Percentiles rank a stretch among this genome's conserved stretches.
Conservation (phyloP, 2,329 filamentous ascomycete genomes). For the Beauveria sp. region DNA sequence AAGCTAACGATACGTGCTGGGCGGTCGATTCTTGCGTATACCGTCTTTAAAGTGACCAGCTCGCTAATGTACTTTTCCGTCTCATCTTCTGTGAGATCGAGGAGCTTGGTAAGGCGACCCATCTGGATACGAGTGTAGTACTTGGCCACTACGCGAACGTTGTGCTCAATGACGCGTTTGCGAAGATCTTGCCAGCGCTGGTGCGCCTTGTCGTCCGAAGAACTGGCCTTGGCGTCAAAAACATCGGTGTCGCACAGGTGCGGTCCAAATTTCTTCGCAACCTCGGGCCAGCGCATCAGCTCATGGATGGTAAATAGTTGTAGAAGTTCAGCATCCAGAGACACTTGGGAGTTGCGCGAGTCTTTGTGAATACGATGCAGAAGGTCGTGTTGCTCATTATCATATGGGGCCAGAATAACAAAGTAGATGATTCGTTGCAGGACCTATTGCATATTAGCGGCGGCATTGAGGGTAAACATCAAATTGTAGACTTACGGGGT, state of each 20-base stretch:
- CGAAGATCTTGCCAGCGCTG: conserved; percentile 89
- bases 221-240: conserved; percentile 62
- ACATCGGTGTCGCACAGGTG: conserved; percentile 86
- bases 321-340: conserved; percentile 75
- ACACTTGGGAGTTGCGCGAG: conserved; percentile 67
- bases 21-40: conserved; percentile 94
- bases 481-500: conserved; percentile 55
- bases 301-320: conserved; percentile 94
- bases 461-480: neutral
- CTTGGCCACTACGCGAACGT: conserved; percentile 93
- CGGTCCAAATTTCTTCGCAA: conserved; percentile 79
- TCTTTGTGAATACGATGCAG: conserved; percentile 89
- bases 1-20: conserved; percentile 90
- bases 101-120: conserved; percentile 77
- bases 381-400: conserved; percentile 97
- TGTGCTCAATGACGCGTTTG: conserved; percentile 98
- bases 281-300: conserved; percentile 96
- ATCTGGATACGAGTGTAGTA: conserved; percentile 98
- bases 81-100: conserved; percentile 89
- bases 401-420: conserved; percentile 89
- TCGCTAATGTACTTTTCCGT: conserved; percentile 99
- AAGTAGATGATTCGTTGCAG: conserved; percentile 97
- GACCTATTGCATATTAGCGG: conserved; percentile 44
- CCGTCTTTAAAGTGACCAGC: conserved; percentile 92
- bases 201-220: conserved; percentile 70